Percentiles rank a stretch among this genome's conserved stretches.
Conservation (phyloP, 179 eudicot species). For the Amaranthus tricolor region DNA sequence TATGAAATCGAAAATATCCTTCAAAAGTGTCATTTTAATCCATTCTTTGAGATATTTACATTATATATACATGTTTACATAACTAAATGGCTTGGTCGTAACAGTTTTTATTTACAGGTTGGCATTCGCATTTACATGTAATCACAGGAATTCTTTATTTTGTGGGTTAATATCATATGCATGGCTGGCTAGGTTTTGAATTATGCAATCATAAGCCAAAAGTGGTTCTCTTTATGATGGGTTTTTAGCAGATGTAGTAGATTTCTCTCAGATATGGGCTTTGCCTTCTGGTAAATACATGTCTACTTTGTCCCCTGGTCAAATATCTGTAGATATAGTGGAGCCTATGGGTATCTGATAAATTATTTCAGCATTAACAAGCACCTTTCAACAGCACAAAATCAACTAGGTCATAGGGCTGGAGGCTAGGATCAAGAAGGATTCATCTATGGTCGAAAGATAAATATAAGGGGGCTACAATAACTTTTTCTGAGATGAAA, state of each 20-base stretch:
- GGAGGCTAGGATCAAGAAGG: constrained; percentile 23
- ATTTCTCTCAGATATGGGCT: constrained; percentile 32
- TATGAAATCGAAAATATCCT: too few species aligned
- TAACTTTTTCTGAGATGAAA: constrained; percentile 49
- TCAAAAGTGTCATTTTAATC: too few species aligned
- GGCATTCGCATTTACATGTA: neutral
- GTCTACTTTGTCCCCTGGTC: constrained; percentile 14
- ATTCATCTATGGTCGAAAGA: constrained; percentile 22
- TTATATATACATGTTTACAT: neutral
- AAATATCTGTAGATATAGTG: neutral
- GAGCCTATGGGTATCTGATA: neutral
- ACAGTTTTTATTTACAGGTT: neutral
- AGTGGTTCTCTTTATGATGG: constrained; percentile 27
- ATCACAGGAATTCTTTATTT: neutral
- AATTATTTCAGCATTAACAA: neutral
- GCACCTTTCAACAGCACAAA: neutral
- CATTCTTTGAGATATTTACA: too few species aligned
- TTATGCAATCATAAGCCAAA: constrained; percentile 11
- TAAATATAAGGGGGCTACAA: constrained; percentile 35
- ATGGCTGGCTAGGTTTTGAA: constrained; percentile 16
- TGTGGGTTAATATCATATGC: neutral
- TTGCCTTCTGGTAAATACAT: constrained; percentile 23
- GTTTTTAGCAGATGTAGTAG: constrained; percentile 21
- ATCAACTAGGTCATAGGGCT: constrained; percentile 11
- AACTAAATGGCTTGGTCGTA: neutral